A percentile compares a stretch with the other conserved stretches of the same genome.
These are phyloP conservation scores for Nicotiana knightiana DNA, from an alignment of 257 asterid species.

Conservation along the genomic window DNA sequence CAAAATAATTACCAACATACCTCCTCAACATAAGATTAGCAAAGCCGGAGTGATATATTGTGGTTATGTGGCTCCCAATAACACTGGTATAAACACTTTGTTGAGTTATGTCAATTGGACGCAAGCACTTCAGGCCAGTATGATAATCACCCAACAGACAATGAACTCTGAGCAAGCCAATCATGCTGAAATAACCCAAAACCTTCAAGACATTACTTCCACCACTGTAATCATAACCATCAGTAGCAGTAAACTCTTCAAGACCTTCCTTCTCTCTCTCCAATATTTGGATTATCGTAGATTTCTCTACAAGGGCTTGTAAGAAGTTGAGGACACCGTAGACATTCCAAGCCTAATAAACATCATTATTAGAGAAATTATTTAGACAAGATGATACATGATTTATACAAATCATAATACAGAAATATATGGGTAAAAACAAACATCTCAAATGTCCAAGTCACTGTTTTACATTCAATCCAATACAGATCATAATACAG, in stretches of 20 bases:
- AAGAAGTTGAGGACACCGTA: constrained; percentile 88
- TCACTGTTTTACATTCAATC: too few relatives aligned
- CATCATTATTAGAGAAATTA: not conserved
- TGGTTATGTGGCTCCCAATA: constrained; percentile 89
- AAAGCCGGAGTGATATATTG: constrained; percentile 89
- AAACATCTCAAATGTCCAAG: not conserved
- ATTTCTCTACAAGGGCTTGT: constrained; percentile 97
- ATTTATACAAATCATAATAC: not conserved
- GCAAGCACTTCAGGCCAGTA: constrained; percentile 84
- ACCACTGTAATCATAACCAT: constrained; percentile 91
- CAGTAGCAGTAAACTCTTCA: constrained; percentile 83
- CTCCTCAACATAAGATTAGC: constrained; percentile 96
- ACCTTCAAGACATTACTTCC: constrained; percentile 98
- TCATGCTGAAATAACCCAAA: constrained; percentile 94
- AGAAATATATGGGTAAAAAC: not conserved
- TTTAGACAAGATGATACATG: not conserved
- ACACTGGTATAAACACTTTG: constrained; percentile 88
- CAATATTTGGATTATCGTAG: constrained; percentile 70
- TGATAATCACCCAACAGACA: constrained; percentile 98
- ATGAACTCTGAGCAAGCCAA: constrained; percentile 95
- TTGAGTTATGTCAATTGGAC: constrained; percentile 80
- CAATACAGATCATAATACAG: not conserved
- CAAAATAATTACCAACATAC: constrained; percentile 27
- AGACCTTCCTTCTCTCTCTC: constrained; percentile 92
- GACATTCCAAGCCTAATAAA: constrained; percentile 86